phyloP scores from a whole-genome alignment of 106 monocot genomes.

The Phalaenopsis aphrodite region DNA sequence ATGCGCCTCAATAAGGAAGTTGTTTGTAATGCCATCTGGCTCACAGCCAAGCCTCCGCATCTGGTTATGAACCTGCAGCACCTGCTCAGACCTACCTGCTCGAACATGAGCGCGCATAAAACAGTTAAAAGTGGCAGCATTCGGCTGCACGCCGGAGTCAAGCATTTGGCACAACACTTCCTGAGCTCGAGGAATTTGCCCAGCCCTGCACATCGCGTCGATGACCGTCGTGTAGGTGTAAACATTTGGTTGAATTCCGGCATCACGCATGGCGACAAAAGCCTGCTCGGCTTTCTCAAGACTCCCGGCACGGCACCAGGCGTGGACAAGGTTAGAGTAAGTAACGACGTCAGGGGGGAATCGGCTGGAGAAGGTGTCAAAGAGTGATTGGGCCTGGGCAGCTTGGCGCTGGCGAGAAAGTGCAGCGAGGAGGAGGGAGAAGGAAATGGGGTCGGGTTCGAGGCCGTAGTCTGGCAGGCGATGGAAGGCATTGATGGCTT shows the following conservation, averaged over 20 bases:
- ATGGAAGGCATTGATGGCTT: slow-evolving; percentile 48
- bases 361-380: slow-evolving; percentile 39
- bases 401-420: slow-evolving; percentile 65
- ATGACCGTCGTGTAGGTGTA: slow-evolving; percentile 79
- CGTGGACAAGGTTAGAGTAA: slow-evolving; percentile 70
- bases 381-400: slow-evolving; percentile 64
- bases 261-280: slow-evolving; percentile 52
- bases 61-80: slow-evolving; percentile 79
- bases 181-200: slow-evolving; percentile 66
- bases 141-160: slow-evolving; percentile 51
- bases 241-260: slow-evolving; percentile 65
- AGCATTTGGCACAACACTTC: slow-evolving; percentile 90
- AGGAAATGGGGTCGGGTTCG: slow-evolving; percentile 31
- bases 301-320: slow-evolving; percentile 74
- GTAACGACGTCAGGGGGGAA: slow-evolving; percentile 73
- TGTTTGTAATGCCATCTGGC: slow-evolving; percentile 81
- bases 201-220: slow-evolving; percentile 63
- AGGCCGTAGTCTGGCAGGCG: slow-evolving; percentile 66
- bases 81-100: slow-evolving; percentile 59
- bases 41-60: slow-evolving; percentile 66
- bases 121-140: slow-evolving; percentile 79
- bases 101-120: slow-evolving; percentile 72
- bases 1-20: slow-evolving; percentile 73
- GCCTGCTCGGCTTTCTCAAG: slow-evolving; percentile 67
- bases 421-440: slow-evolving; percentile 48